Evolutionary conservation across 2,329 filamentous ascomycete species (phyloP), one percentile per base, ranked within the genome.

Genomic region (Aspergillus transmontanensis): DNA sequence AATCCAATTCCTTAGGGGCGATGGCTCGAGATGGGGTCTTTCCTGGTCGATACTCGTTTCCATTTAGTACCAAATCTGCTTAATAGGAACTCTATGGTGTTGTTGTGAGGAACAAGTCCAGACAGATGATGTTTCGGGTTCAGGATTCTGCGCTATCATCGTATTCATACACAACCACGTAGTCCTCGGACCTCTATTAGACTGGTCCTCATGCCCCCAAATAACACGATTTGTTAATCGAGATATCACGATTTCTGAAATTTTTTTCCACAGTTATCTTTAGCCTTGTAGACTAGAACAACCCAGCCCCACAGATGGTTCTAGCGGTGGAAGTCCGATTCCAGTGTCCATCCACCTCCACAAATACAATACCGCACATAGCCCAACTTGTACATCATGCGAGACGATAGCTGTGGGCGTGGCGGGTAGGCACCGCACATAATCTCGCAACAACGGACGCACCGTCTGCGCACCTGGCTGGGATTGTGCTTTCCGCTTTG

Each of bases 361-460:
- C 79, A 80, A 59, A 79, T 69, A 73, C 78, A 80, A 62, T 71
- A 72, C 39, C 77, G 66, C 60, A 80, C 58, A 58, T 79, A 61
- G 34, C 74, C 73, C 66, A 79, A 62, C 64, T 76, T 79, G 54
- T 71, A 71, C 60, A 79, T 71, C 75, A 80, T 73, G 30, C 73
- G 73, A 54, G 78, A 78, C 56, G 73, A 75, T 11, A 73, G 62
- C 14, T 75, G 50, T 10, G 78, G 75, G 21, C 77, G 75, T 0
- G 75, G 75, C 19, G 78, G 69, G n/a, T 72, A 72, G 28, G 85
- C 77, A 65, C 90, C 87, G 69, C 89, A 88, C 81, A 90, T 90
- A n/a, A 90, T 82, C 56, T 85, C 82, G 51, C 86, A 83, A 73
- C 89, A 91, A 45, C 89, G 81, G 23, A 85, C 85, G 70, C 85